Base-by-base conservation (phyloP, 306 rosid genomes). In the Cucumis cinereus region DNA sequence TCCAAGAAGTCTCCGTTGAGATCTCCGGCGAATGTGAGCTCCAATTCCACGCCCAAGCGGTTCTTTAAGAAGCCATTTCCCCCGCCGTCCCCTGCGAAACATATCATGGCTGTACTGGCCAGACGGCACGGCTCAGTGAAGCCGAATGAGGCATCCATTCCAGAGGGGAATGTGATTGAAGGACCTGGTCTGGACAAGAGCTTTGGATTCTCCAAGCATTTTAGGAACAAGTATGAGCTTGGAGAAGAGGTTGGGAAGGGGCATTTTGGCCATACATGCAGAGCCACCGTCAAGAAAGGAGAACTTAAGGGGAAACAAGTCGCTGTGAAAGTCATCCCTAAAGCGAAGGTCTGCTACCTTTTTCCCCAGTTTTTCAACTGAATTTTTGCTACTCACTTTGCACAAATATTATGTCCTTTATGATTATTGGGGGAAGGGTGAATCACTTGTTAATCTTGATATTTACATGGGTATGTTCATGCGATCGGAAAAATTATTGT, bases 61-160 rank as follows among this genome's bases (percentile, higher is more conserved):
- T 83, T 93, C 72, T 88, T 93, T 78, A 85, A 28, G 83, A 56
- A 83, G 55, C 89, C 92, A 56, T 91, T 91, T 76, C 92, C 90
- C 20, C 97, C 98, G 3, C 96, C 96, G 9, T 93, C 98, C 0
- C 98, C 98, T 78, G 98, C 97, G 20, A 93, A 93, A 87, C 98
- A 91, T 52, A 86, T 93, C 50, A 76, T 76, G 83, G 93, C 97
- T 16, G 64, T 87, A 52, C 68, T 91, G 50, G 93, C 93, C 2
- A 83, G 98, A 56, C 81, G 98, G 15, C 96, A 88, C 3, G 97
- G 93, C 16, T 81, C 91, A 0, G 96, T 90, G 80, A 93, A 91
- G 92, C 93, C 92, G 69, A 93, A 90, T 69, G 97, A 80, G 70
- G 87, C 88, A 2, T 41, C 87, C 33, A 86, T 87, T 60, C 89